Evolutionary conservation across 73 alveolate species (phyloP).

Genomic region (Paramecium bursaria): DNA sequence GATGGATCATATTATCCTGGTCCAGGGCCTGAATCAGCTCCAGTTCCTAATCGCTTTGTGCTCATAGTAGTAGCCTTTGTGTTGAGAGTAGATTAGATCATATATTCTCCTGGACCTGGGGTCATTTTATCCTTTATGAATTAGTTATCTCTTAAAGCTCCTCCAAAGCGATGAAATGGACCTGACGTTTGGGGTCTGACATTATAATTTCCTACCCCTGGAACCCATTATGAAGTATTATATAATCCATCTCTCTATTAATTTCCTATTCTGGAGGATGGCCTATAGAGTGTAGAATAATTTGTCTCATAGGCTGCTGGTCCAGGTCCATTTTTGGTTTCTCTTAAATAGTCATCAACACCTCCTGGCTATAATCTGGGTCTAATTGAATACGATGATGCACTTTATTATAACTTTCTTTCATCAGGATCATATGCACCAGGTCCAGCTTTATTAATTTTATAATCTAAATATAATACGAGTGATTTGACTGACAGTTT

Average conservation of each 20-base stretch:
- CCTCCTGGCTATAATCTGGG: conserved; percentile 2
- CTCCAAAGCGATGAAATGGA: conserved; percentile 51
- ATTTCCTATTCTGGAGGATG: conserved; percentile 51
- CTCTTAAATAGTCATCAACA: conserved; percentile 45
- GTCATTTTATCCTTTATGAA: conserved; percentile 14
- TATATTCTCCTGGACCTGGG: conserved; percentile 58
- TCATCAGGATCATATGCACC: conserved; percentile 50
- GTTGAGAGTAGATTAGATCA: conserved; percentile 11
- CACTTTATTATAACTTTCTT: not conserved
- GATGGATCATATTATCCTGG: conserved; percentile 63
- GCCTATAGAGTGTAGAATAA: conserved; percentile 39
- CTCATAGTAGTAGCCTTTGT: conserved; percentile 35
- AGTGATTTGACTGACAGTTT: not conserved
- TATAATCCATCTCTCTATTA: conserved; percentile 30
- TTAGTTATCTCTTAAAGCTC: conserved; percentile 17
- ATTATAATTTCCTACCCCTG: conserved; percentile 60
- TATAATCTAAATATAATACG: too few species aligned
- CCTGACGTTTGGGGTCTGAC: conserved; percentile 50
- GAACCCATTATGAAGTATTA: conserved; percentile 18
- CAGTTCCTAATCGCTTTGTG: conserved; percentile 28
- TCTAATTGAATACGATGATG: conserved; percentile 33
- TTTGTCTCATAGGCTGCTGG: conserved; percentile 61
- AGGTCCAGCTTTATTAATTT: too few species aligned
- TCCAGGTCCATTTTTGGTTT: conserved; percentile 46
- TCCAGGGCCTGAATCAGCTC: conserved; percentile 38